A percentile compares a stretch with the other conserved stretches of the same genome.
Evolutionary conservation across 805 yeast genomes (phyloP).

Genomic region (Teunomyces funiuensis): DNA sequence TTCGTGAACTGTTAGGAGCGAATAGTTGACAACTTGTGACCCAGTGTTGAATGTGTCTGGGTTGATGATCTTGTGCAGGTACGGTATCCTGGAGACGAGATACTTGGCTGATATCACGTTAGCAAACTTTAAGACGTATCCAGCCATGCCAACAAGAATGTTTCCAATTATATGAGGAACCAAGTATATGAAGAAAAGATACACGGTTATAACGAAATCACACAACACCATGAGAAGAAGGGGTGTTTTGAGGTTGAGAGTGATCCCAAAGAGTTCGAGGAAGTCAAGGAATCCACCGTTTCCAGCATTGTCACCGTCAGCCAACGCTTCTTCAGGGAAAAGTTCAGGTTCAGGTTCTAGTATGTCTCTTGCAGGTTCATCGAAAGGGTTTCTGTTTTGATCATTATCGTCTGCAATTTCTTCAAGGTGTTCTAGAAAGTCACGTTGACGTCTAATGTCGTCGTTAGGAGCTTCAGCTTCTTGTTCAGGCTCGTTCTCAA

Average conservation of each 20-base stretch:
- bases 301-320: constrained; percentile 11
- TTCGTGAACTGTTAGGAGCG: constrained; percentile 12
- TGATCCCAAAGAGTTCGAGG: constrained; percentile 37
- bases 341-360: constrained; percentile 7
- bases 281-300: constrained; percentile 24
- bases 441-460: neutral
- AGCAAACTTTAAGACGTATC: neutral
- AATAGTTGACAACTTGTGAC: neutral
- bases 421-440: neutral
- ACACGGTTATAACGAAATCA: constrained; percentile 32
- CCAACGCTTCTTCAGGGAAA: constrained; percentile 15
- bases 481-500: neutral
- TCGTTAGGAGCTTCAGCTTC: neutral
- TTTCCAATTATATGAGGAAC: constrained; percentile 50
- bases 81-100: neutral
- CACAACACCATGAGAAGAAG: constrained; percentile 31
- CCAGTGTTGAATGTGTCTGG: neutral
- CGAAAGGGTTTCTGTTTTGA: neutral
- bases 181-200: constrained; percentile 43
- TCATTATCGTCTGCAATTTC: neutral
- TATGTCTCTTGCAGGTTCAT: too few relatives aligned
- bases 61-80: neutral
- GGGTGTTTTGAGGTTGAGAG: constrained; percentile 36
- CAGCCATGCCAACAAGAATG: neutral
- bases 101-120: neutral